phyloP scores from a whole-genome alignment of 768 basidiomycete genomes.

The Mycena capillaripes region DNA sequence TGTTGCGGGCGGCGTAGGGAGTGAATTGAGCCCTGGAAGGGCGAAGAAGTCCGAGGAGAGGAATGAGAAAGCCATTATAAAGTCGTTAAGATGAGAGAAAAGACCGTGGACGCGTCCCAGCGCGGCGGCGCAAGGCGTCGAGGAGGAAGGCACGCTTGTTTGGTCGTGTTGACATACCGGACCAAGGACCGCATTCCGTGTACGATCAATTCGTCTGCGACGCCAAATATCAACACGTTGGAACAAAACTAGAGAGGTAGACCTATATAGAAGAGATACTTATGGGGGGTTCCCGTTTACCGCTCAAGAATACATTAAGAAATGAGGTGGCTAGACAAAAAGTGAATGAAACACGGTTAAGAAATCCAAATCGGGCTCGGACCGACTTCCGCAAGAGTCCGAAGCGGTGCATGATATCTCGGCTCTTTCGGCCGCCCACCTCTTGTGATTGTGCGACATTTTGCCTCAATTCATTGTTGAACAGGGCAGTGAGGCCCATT shows the following conservation, averaged over 20 bases:
- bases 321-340: neutral
- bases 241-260: neutral
- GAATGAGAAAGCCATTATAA: neutral
- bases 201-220: neutral
- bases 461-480: too few species aligned
- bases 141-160: slow-evolving; percentile 7
- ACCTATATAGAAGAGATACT: neutral
- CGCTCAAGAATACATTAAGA: neutral
- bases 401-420: slow-evolving; percentile 10
- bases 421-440: slow-evolving; percentile 18
- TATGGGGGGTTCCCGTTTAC: neutral
- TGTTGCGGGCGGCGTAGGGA: neutral
- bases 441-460: too few species aligned
- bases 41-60: slow-evolving; percentile 1
- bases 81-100: neutral
- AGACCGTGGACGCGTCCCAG: slow-evolving; percentile 11
- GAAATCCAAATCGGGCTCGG: neutral
- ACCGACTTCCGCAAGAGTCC: neutral
- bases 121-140: neutral
- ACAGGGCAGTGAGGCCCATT: too few species aligned
- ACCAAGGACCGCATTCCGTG: slow-evolving; percentile 10
- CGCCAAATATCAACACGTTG: neutral
- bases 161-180: neutral
- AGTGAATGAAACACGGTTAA: neutral
- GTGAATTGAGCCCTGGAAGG: neutral